Evolutionary conservation across 1,139 yeast species (phyloP).

Genomic region (Blastobotrys ciferrii): DNA sequence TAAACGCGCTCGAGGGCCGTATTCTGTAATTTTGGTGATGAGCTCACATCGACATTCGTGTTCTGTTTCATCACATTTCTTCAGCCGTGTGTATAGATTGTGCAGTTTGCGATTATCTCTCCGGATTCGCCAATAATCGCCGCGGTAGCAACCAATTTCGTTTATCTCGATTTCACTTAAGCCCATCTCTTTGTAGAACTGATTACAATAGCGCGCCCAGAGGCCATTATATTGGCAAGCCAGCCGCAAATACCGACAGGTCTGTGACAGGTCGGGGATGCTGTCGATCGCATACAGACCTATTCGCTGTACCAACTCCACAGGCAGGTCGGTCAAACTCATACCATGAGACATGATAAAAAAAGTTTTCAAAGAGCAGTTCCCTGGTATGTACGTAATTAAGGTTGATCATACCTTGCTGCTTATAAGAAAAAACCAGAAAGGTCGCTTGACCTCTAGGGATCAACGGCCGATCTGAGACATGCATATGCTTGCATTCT

Average conservation of each 20-base stretch:
- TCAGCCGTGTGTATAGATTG: neutral
- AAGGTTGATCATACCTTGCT: no score
- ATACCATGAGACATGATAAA: neutral
- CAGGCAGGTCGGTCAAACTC: slow-evolving; percentile 10
- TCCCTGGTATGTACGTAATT: no score
- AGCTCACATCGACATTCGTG: neutral
- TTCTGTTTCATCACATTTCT: neutral
- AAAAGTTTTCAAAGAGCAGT: no score
- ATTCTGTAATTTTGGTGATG: neutral
- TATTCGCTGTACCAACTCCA: slow-evolving; percentile 13
- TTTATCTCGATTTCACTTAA: neutral
- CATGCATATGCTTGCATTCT: no score
- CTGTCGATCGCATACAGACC: neutral
- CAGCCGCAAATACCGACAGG: neutral
- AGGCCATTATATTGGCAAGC: neutral
- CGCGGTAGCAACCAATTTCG: neutral
- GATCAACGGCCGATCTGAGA: no score
- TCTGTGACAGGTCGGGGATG: slow-evolving; percentile 11
- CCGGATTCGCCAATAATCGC: slow-evolving; percentile 9
- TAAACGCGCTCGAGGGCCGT: slow-evolving; percentile 9
- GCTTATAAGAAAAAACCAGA: no score
- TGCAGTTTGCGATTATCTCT: neutral
- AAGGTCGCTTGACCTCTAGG: no score
- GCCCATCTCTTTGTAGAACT: slow-evolving; percentile 6
- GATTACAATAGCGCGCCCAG: slow-evolving; percentile 10